Evolutionary conservation across 2,329 filamentous ascomycete species (phyloP).

Genomic region (Venturia oleaginea): DNA sequence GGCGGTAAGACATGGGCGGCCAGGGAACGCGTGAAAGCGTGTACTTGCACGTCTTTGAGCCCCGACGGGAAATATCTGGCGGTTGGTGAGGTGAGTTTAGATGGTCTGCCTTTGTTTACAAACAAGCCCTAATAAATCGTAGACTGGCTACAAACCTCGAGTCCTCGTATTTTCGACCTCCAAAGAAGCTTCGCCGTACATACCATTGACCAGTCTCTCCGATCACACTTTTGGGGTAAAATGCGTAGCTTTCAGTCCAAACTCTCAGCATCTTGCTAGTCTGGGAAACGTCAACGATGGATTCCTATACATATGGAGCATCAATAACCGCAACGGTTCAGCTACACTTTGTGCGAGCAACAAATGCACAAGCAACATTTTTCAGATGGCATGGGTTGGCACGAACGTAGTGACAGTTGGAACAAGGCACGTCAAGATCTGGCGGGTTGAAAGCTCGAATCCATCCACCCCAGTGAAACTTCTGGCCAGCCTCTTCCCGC

Average conservation of each 20-base stretch:
- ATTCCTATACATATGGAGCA: conserved; percentile 83
- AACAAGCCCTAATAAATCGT: conserved; percentile 22
- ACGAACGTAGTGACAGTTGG: conserved; percentile 76
- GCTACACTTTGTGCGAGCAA: conserved; percentile 78
- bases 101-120: conserved; percentile 1
- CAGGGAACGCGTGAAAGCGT: conserved; percentile 86
- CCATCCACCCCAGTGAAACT: conserved; percentile 38
- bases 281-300: conserved; percentile 86
- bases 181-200: conserved; percentile 67
- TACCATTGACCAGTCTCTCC: conserved; percentile 72
- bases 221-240: conserved; percentile 88
- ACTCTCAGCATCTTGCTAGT: conserved; percentile 79
- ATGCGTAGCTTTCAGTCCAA: conserved; percentile 79
- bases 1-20: conserved; percentile 71
- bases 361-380: conserved; percentile 80
- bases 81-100: conserved; percentile 62
- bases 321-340: conserved; percentile 72
- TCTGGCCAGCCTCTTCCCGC: conserved; percentile 31
- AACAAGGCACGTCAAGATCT: conserved; percentile 85
- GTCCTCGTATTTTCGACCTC: conserved; percentile 81
- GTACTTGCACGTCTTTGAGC: conserved; percentile 82
- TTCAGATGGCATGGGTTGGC: conserved; percentile 86
- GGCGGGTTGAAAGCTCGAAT: conserved; percentile 66
- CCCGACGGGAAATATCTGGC: conserved; percentile 80
- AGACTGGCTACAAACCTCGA: conserved; percentile 84